Evolutionary conservation across 1,139 yeast species (phyloP).

Genomic region (Candida neerlandica): DNA sequence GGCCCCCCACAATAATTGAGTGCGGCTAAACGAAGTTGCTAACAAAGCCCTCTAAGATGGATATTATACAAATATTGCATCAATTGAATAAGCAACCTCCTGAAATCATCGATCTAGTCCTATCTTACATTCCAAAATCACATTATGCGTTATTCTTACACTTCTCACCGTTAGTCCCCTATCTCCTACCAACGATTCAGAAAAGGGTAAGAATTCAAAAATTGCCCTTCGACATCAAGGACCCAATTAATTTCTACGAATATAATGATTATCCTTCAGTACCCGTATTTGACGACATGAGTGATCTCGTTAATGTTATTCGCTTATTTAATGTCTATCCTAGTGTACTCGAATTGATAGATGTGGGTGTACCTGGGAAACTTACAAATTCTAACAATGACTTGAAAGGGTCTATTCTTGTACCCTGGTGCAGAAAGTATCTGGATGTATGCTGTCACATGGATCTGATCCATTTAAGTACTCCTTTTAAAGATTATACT

Average conservation of each 20-base stretch:
- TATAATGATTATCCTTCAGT: too few species aligned
- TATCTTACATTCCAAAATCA: neutral
- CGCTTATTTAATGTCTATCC: neutral
- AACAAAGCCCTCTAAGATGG: neutral
- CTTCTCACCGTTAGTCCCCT: neutral
- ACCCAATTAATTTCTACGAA: neutral
- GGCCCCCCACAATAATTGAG: too few species aligned
- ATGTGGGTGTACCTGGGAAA: neutral
- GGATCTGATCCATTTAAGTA: neutral
- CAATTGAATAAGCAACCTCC: neutral
- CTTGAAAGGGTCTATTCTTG: neutral
- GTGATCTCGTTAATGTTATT: neutral
- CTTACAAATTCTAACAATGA: neutral
- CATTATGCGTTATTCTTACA: neutral
- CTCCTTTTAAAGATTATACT: neutral
- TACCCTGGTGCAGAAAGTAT: neutral
- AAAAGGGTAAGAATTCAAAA: neutral
- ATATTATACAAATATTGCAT: neutral
- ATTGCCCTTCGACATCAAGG: neutral
- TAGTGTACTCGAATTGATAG: neutral
- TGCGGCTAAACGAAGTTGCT: too few species aligned
- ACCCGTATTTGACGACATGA: neutral
- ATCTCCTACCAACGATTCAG: neutral
- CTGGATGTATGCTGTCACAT: neutral
- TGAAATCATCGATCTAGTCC: neutral